A percentile compares a stretch with the other conserved stretches of the same genome.
Conservation (phyloP, 2,329 filamentous ascomycete genomes). For the Ophiognomonia clavigignenti-juglandacearum region DNA sequence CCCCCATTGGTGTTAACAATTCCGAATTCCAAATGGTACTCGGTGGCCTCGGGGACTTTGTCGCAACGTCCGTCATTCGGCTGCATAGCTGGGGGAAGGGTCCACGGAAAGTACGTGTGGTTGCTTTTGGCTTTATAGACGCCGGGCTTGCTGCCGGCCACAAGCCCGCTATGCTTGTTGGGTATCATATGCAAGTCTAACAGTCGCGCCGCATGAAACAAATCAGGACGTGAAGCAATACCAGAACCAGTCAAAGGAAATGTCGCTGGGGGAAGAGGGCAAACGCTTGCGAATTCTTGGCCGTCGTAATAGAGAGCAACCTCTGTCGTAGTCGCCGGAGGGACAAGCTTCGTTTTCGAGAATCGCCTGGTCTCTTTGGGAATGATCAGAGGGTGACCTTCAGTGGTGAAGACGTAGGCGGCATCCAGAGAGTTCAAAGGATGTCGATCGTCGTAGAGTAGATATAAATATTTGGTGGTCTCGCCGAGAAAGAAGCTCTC, state of each 20-base stretch:
- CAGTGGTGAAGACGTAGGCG: slow-evolving; percentile 90
- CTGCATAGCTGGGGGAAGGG: slow-evolving; percentile 70
- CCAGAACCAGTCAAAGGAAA: slow-evolving; percentile 70
- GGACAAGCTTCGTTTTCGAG: slow-evolving; percentile 20
- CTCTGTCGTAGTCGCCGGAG: slow-evolving; percentile 15
- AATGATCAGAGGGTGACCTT: slow-evolving; percentile 88
- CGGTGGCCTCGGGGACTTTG: slow-evolving; percentile 63
- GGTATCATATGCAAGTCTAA: slow-evolving; percentile 77
- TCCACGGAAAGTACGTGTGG: slow-evolving; percentile 90
- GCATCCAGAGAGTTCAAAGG: slow-evolving; percentile 83
- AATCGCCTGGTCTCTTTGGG: slow-evolving; percentile 43
- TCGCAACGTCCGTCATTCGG: slow-evolving; percentile 74
- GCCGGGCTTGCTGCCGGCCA: slow-evolving; percentile 37
- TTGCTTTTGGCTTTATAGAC: slow-evolving; percentile 57
- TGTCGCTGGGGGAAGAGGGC: slow-evolving; percentile 56
- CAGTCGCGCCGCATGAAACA: slow-evolving; percentile 86
- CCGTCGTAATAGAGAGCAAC: slow-evolving; percentile 31
- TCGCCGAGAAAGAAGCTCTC: slow-evolving; percentile 98
- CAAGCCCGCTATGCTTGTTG: slow-evolving; percentile 47
- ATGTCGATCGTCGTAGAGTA: slow-evolving; percentile 82
- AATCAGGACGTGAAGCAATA: slow-evolving; percentile 71
- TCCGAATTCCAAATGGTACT: slow-evolving; percentile 64
- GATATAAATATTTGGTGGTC: slow-evolving; percentile 91
- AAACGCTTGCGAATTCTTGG: slow-evolving; percentile 52
- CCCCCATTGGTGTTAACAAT: slow-evolving; percentile 37